phyloP scores from a whole-genome alignment of 148 eudicot genomes.

The Amaranthus hypochondriacus region DNA sequence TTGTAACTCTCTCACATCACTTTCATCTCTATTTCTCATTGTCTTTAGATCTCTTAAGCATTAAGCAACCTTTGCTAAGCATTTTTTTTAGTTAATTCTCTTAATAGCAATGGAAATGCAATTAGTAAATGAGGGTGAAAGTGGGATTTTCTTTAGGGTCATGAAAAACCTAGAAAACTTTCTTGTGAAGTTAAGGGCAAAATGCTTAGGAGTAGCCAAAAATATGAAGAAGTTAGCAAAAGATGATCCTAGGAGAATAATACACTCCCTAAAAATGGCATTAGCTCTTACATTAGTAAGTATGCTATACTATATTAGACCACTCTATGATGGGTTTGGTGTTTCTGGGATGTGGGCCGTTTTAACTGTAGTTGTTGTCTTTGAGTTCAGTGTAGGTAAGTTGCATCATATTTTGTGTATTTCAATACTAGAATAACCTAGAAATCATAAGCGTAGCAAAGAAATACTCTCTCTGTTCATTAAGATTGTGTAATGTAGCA shows the following conservation, averaged over 20 bases:
- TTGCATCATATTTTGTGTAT: too few species aligned
- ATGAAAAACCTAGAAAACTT: not conserved
- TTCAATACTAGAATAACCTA: too few species aligned
- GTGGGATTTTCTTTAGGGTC: not conserved
- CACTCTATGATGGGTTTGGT: constrained; percentile 33
- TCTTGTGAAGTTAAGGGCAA: constrained; percentile 6
- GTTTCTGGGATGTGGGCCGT: constrained; percentile 37
- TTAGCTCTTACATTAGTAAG: constrained; percentile 32
- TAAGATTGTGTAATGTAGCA: too few species aligned
- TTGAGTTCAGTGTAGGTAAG: constrained; percentile 32
- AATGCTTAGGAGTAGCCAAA: constrained; percentile 3
- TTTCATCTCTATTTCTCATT: not conserved
- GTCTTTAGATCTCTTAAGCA: not conserved
- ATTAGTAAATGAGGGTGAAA: not conserved
- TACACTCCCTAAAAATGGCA: constrained; percentile 30
- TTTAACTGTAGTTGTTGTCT: constrained; percentile 35
- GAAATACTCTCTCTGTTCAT: too few species aligned
- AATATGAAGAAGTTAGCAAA: constrained; percentile 20
- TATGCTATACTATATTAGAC: constrained; percentile 28
- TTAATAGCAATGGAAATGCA: constrained; percentile 5
- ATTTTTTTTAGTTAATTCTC: not conserved
- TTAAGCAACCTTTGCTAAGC: not conserved
- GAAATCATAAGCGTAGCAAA: not conserved
- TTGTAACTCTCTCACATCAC: constrained; percentile 1
- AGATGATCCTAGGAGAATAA: constrained; percentile 28